Conservation (phyloP, 2,329 filamentous ascomycete species). For the Paracoccidioides brasiliensis region DNA sequence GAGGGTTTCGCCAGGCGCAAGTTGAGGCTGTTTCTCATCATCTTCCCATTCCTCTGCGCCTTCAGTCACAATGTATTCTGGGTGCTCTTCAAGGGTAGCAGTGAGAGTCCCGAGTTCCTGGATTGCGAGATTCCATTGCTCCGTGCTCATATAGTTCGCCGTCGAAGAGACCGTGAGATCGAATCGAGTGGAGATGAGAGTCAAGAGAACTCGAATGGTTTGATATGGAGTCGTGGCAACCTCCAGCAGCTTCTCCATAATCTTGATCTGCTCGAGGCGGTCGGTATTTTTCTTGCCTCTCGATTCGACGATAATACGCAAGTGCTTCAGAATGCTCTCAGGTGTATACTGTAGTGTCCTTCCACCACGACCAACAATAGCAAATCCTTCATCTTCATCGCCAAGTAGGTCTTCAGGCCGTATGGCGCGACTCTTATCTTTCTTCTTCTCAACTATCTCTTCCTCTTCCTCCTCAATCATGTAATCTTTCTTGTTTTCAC, state of each 20-base stretch:
- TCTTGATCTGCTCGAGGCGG: conserved; percentile 81
- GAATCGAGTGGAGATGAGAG: conserved; percentile 85
- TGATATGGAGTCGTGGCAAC: conserved; percentile 88
- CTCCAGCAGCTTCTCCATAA: conserved; percentile 91
- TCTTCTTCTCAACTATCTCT: conserved; percentile 35
- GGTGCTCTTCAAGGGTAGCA: conserved; percentile 62
- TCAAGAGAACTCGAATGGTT: conserved; percentile 79
- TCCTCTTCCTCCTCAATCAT: conserved; percentile 77
- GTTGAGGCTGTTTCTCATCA: conserved; percentile 77
- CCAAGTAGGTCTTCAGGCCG: conserved; percentile 31
- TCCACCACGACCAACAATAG: conserved; percentile 76
- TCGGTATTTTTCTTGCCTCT: conserved; percentile 99
- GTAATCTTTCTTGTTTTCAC: conserved; percentile 70
- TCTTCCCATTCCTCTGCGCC: conserved; percentile 97
- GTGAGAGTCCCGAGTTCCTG: conserved; percentile 71
- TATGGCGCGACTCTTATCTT: conserved; percentile 39
- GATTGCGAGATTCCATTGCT: conserved; percentile 94
- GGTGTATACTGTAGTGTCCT: conserved; percentile 84
- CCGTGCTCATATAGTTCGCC: conserved; percentile 71
- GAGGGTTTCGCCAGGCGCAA: conserved; percentile 60
- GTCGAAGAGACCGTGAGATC: conserved; percentile 69
- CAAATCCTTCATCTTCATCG: conserved; percentile 67
- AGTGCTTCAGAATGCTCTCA: conserved; percentile 95
- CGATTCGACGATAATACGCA: conserved; percentile 84
- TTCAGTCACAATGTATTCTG: conserved; percentile 75